Conservation (phyloP, 176 grass and related monocot species). For the Carex pumila region DNA sequence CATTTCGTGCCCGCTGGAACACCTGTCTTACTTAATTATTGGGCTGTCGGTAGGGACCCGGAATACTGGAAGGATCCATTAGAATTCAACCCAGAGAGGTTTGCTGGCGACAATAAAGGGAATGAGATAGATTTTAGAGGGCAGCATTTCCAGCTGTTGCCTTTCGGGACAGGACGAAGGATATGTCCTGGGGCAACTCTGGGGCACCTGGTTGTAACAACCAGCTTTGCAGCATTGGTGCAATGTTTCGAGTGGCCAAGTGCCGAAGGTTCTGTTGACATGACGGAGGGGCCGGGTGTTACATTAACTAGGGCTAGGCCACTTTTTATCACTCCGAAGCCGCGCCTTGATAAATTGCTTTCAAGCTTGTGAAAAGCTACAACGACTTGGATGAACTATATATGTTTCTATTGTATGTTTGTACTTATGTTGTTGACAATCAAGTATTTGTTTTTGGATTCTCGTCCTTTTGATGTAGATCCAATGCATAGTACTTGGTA, state of each 20-base stretch:
- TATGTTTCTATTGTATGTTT: too few relatives aligned
- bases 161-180: conserved; percentile 57
- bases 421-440: too few relatives aligned
- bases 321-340: background rate
- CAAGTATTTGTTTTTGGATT: too few relatives aligned
- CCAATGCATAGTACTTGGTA: too few relatives aligned
- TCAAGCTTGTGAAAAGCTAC: too few relatives aligned
- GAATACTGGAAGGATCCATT: conserved; percentile 37
- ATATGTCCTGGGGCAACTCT: conserved; percentile 54
- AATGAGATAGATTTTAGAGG: conserved; percentile 33
- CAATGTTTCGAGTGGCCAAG: conserved; percentile 75
- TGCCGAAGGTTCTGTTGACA: conserved; percentile 32
- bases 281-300: conserved; percentile 48
- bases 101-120: conserved; percentile 13
- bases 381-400: too few relatives aligned
- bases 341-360: too few relatives aligned
- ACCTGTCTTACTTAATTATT: conserved; percentile 59
- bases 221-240: conserved; percentile 32
- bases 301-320: conserved; percentile 41
- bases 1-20: conserved; percentile 30
- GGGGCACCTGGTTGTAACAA: conserved; percentile 36
- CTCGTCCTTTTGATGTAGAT: too few relatives aligned
- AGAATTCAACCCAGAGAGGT: conserved; percentile 62
- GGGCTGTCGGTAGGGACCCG: conserved; percentile 49
- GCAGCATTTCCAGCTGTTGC: conserved; percentile 61